phyloP scores from a whole-genome alignment of 139 green algal genomes.

The Tetradesmus lagerheimii region DNA sequence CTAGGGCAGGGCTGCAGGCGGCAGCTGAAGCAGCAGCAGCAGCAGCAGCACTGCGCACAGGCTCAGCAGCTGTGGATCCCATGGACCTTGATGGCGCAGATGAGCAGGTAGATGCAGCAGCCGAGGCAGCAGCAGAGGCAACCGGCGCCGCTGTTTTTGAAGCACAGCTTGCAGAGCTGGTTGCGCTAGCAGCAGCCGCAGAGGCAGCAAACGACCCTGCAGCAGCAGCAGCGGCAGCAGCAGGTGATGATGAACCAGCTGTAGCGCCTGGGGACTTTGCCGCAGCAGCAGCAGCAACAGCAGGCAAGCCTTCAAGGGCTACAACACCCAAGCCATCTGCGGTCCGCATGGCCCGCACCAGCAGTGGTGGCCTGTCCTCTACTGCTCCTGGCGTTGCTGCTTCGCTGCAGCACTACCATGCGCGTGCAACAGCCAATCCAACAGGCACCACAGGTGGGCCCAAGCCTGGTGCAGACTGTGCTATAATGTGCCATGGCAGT shows the following conservation, averaged over 20 bases:
- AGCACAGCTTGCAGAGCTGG: neutral
- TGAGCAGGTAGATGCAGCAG: neutral
- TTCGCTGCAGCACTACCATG: constrained; percentile 39
- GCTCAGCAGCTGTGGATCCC: neutral
- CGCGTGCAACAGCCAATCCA: constrained; percentile 16
- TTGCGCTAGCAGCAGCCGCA: neutral
- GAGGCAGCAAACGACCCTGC: neutral
- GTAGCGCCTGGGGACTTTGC: neutral
- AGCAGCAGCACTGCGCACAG: neutral
- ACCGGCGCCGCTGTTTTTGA: neutral
- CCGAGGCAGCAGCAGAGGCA: neutral
- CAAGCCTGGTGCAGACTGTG: neutral
- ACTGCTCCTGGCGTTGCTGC: neutral
- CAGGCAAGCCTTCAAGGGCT: neutral
- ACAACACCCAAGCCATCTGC: neutral
- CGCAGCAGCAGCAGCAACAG: neutral
- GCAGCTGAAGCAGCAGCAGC: neutral
- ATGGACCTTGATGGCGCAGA: neutral
- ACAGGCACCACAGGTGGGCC: constrained; percentile 9
- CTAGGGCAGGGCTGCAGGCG: neutral
- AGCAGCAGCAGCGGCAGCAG: neutral
- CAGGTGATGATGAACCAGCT: neutral
- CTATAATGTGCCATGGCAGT: neutral
- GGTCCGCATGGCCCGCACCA: neutral
- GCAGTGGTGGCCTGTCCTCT: neutral